Base-by-base conservation (phyloP, 1,284 basidiomycete genomes). In the Gomphus sp. region DNA sequence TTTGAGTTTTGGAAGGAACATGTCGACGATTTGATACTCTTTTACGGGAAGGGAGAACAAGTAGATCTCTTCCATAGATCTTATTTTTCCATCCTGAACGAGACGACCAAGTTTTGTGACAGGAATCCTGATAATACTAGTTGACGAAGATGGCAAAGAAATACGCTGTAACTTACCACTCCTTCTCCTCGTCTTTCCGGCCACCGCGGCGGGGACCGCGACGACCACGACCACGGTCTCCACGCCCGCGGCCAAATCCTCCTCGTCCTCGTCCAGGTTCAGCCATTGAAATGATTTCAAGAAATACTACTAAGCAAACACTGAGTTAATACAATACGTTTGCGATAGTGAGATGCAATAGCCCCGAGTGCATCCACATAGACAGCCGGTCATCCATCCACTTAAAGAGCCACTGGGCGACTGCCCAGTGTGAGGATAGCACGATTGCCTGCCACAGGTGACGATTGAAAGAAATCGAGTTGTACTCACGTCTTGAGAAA, bases 31-130 rank as follows among this genome's bases (percentile, higher is more conserved):
- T 76, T 98, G 95, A 81, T 79, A 98, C 78, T 98, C 94, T 79
- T 98, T 98, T 76, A 98, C 91, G 66, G 97, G 95, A 65, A 99
- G 90, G 51, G 97, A 99, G 88, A 99, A 99, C 71, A 99, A 92
- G 81, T 99, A 99, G 79, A 99, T 98, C 75, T 99, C 97, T 76
- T 99, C 97, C 85, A 99, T 97, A 55, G 94, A 98, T 80, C 97
- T 98, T 82, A 99, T 98, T 81, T 99, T 99, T 71, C 95, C 95
- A 71, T 98, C 97, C 80, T 98, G 98, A 60, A 98, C 96, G 69
- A 99, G 87, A 76, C 96, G 95, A 64, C 96, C 96, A 68, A 99
- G 91, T 76, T 98, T 98, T 75, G 96, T 99, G 75, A 99, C 97
- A 70, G 96, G 96, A 65, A 90, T 88, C 93, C 93, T 94, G 66